These are phyloP conservation scores for Gynochthodes officinalis DNA, from an alignment of 257 asterid genomes.

Conservation along the genomic window DNA sequence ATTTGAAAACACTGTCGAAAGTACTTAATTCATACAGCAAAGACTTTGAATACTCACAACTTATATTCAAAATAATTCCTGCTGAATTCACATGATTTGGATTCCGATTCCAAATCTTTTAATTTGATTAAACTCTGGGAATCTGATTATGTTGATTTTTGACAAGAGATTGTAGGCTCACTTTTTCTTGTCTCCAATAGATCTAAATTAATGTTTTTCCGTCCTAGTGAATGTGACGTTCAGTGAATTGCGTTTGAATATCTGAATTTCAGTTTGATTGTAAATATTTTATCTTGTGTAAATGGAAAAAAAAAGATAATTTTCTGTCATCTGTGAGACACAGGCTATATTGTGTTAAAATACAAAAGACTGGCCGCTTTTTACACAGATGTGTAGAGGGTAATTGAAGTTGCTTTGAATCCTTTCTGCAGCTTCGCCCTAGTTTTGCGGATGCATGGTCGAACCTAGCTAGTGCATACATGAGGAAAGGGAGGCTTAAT, in stretches of 20 bases:
- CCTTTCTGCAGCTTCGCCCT: constrained; percentile 84
- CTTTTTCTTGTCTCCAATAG: neutral
- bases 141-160: neutral
- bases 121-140: neutral
- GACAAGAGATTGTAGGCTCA: neutral
- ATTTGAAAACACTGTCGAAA: too few relatives aligned
- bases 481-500: constrained; percentile 84
- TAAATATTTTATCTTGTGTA: neutral
- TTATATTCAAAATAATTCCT: neutral
- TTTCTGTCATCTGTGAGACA: neutral
- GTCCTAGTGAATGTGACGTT: neutral
- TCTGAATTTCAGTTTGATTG: neutral
- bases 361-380: neutral
- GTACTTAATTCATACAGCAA: too few relatives aligned
- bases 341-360: neutral
- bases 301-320: neutral
- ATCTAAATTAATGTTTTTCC: neutral
- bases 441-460: constrained; percentile 99
- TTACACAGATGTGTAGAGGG: neutral
- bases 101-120: neutral
- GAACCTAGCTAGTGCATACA: constrained; percentile 95
- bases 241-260: neutral
- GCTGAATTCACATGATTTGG: neutral
- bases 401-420: constrained; percentile 13
- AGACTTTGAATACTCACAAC: too few relatives aligned